phyloP scores from a whole-genome alignment of 1,284 basidiomycete genomes.

The Ganoderma resinaceum region DNA sequence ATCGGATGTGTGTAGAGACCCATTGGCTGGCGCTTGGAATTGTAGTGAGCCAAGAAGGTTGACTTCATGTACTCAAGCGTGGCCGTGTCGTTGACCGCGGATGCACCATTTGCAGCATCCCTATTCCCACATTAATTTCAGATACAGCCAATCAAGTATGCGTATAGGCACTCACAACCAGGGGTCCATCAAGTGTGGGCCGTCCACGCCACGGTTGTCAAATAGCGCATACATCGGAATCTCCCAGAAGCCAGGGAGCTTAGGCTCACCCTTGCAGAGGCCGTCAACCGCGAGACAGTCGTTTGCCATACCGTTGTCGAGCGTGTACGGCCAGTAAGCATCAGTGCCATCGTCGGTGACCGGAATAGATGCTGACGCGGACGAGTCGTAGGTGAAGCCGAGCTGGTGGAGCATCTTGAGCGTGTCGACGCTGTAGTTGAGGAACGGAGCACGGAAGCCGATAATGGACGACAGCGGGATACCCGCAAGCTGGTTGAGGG shows the following conservation, averaged over 20 bases:
- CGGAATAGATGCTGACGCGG: constrained; percentile 67
- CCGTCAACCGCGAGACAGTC: constrained; percentile 67
- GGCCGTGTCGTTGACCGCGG: constrained; percentile 58
- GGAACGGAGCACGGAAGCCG: constrained; percentile 84
- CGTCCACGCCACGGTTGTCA: constrained; percentile 61
- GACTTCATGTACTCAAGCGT: constrained; percentile 78
- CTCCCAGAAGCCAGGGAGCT: constrained; percentile 83
- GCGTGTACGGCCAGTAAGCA: constrained; percentile 79
- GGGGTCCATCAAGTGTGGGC: constrained; percentile 82
- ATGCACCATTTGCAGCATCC: constrained; percentile 61
- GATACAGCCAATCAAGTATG: neutral
- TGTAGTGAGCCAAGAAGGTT: constrained; percentile 80
- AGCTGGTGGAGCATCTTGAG: constrained; percentile 62
- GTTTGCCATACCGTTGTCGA: constrained; percentile 82
- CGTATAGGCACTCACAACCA: constrained; percentile 65
- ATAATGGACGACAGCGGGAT: constrained; percentile 74
- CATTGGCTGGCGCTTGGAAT: constrained; percentile 76
- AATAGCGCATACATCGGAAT: constrained; percentile 84
- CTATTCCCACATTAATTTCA: constrained; percentile 41
- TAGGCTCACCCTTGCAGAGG: constrained; percentile 75
- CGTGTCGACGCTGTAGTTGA: constrained; percentile 73
- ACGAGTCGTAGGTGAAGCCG: constrained; percentile 82
- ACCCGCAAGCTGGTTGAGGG: constrained; percentile 81
- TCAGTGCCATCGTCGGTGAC: constrained; percentile 76
- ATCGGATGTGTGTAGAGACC: constrained; percentile 87